phyloP scores from a whole-genome alignment of 2,329 filamentous ascomycete genomes.

The Aspergillus carbonarius region DNA sequence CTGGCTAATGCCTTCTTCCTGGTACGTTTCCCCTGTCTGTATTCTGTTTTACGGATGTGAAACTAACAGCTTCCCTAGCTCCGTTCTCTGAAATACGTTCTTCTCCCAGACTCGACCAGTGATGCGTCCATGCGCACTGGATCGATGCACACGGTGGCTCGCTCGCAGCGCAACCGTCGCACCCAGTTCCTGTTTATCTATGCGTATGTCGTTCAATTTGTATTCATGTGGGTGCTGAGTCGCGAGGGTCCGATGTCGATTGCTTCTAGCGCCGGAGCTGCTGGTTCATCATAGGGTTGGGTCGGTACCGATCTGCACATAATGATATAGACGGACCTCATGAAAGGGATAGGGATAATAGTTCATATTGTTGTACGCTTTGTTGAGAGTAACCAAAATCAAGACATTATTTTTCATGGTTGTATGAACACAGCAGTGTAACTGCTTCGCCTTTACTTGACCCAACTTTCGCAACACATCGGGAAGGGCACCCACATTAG shows the following conservation, averaged over 20 bases:
- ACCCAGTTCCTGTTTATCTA: constrained; percentile 94
- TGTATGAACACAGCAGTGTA: too few relatives aligned
- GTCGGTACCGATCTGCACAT: constrained; percentile 10
- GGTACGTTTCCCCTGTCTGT: constrained; percentile 61
- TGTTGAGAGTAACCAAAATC: not conserved
- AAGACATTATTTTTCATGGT: too few relatives aligned
- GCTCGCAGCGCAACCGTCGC: constrained; percentile 80
- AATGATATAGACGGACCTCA: constrained; percentile 25
- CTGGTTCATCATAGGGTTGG: constrained; percentile 15
- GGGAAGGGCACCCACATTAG: too few relatives aligned
- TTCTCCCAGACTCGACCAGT: constrained; percentile 77
- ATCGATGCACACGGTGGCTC: constrained; percentile 68
- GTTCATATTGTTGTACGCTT: constrained; percentile 6
- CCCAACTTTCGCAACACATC: too few relatives aligned
- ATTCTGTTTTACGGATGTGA: not conserved
- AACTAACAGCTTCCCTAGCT: constrained; percentile 56
- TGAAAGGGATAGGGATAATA: constrained; percentile 11
- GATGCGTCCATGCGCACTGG: constrained; percentile 61
- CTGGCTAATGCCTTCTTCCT: constrained; percentile 92
- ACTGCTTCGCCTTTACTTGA: too few relatives aligned
- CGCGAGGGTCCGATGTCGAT: constrained; percentile 48
- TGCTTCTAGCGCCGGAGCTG: constrained; percentile 15
- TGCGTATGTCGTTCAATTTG: constrained; percentile 87
- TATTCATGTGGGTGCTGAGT: constrained; percentile 86
- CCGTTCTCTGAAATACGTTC: constrained; percentile 90